A percentile compares a stretch with the other conserved stretches of the same genome.
Conservation (phyloP, 192 early-diverging fungal genomes). For the Geranomyces variabilis region DNA sequence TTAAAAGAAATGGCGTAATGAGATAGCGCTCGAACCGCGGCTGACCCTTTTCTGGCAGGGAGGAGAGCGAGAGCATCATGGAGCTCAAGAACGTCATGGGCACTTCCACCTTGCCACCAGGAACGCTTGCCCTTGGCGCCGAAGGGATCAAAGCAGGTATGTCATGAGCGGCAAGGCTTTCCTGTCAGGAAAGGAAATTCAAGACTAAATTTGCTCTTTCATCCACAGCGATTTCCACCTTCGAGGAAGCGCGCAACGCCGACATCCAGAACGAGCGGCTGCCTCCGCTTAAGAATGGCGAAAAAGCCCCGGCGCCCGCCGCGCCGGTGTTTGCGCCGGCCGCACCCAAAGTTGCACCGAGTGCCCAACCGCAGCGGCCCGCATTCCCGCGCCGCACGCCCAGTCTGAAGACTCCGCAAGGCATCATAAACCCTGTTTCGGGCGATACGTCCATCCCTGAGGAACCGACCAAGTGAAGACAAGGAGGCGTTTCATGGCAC, state of each 20-base stretch:
- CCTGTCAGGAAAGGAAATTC: not conserved
- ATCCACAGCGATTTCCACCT: conserved; percentile 76
- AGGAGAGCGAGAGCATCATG: conserved; percentile 89
- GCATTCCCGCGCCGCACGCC: conserved; percentile 31
- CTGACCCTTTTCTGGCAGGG: conserved; percentile 27
- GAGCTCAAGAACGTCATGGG: conserved; percentile 91
- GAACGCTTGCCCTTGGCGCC: conserved; percentile 84
- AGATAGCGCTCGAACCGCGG: not conserved
- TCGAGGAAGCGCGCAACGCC: conserved; percentile 88
- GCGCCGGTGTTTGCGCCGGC: conserved; percentile 52
- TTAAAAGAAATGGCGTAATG: not conserved
- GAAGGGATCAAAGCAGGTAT: conserved; percentile 88
- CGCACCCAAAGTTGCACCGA: not conserved
- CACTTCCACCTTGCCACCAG: conserved; percentile 80
- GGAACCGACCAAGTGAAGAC: conserved; percentile 24
- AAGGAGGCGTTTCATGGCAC: too few species aligned
- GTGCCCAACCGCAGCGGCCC: conserved; percentile 9
- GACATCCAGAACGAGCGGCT: conserved; percentile 93
- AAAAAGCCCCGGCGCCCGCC: conserved; percentile 45
- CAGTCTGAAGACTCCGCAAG: conserved; percentile 31
- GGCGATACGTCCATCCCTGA: conserved; percentile 29
- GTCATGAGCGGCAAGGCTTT: not conserved
- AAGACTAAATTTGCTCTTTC: not conserved
- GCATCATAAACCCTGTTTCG: conserved; percentile 28
- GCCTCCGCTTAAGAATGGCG: conserved; percentile 67